A percentile compares a stretch with the other conserved stretches of the same genome.
Conservation (phyloP, 2,329 filamentous ascomycete genomes). For the Alternaria gansuensis region DNA sequence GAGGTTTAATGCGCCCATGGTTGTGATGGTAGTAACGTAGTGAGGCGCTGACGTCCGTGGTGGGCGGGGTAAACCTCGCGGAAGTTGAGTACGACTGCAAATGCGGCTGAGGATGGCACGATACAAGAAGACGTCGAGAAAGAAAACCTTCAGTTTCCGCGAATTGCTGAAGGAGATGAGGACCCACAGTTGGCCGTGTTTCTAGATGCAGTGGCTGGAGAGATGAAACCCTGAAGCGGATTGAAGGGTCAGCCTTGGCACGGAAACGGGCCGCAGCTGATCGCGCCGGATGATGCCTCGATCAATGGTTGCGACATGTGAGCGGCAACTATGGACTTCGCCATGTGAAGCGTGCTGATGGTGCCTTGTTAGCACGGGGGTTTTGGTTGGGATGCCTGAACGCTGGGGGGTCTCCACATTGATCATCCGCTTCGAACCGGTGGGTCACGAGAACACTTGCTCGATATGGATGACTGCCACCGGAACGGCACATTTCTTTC, state of each 20-base stretch:
- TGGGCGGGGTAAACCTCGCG: slow-evolving; percentile 12
- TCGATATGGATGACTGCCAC: neutral
- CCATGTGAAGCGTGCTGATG: neutral
- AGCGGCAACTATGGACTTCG: neutral
- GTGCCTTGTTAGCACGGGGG: neutral
- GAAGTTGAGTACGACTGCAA: neutral
- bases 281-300: neutral
- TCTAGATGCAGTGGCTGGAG: slow-evolving; percentile 21
- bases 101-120: neutral
- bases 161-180: slow-evolving; percentile 16
- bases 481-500: neutral
- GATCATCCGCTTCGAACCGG: slow-evolving; percentile 6
- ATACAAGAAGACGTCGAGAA: neutral
- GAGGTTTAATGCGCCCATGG: slow-evolving; percentile 60
- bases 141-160: neutral
- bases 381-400: neutral
- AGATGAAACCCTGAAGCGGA: slow-evolving; percentile 26
- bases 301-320: slow-evolving; percentile 8
- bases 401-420: slow-evolving; percentile 4
- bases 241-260: slow-evolving; percentile 18
- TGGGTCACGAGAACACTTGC: slow-evolving; percentile 11
- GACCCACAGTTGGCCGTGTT: slow-evolving; percentile 10
- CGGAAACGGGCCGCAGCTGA: slow-evolving; percentile 20
- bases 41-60: slow-evolving; percentile 8
- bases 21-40: slow-evolving; percentile 21